These are phyloP conservation scores for Larix sibirica DNA, from an alignment of 83 land plant genomes.

Conservation along the genomic window DNA sequence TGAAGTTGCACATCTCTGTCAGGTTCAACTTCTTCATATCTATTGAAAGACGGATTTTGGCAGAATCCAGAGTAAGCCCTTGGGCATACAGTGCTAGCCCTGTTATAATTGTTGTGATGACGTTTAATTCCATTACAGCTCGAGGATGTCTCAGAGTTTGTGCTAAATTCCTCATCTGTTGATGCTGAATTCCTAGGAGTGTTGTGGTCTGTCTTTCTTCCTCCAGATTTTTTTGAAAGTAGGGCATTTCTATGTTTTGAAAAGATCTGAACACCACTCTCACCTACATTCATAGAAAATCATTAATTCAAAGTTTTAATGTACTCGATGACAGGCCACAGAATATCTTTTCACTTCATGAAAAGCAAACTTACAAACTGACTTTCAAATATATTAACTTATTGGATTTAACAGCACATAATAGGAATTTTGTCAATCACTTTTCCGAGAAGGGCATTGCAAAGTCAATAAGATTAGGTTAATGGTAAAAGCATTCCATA, in stretches of 20 bases:
- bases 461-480: neutral
- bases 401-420: neutral
- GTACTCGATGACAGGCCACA: neutral
- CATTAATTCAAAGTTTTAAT: neutral
- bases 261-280: neutral
- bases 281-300: neutral
- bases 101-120: neutral
- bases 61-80: neutral
- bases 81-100: neutral
- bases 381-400: no score
- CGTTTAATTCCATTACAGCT: neutral
- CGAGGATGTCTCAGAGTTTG: neutral
- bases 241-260: neutral
- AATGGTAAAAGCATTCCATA: neutral
- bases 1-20: neutral
- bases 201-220: neutral
- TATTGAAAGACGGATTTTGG: neutral
- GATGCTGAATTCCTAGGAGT: neutral
- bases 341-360: neutral
- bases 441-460: neutral
- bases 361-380: neutral
- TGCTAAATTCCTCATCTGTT: neutral
- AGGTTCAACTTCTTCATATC: neutral
- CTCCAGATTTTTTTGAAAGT: neutral
- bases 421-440: neutral